Conservation (phyloP, 1,284 basidiomycete genomes). For the Pterulicium gracile region DNA sequence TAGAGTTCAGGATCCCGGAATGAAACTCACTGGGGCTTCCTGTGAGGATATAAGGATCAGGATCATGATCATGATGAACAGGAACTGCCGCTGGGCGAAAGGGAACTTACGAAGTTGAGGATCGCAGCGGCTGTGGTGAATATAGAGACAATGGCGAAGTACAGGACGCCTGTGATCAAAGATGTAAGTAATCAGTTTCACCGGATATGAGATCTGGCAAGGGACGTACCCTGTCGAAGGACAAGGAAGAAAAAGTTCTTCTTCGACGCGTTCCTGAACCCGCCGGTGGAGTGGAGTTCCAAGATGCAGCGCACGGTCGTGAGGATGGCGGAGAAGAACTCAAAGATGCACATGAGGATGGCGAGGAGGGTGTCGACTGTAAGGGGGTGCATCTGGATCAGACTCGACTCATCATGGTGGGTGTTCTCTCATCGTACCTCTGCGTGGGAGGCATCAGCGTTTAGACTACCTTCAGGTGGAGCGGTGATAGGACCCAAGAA, state of each 20-base stretch:
- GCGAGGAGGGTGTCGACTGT: slow-evolving; percentile 19
- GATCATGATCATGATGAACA: neutral
- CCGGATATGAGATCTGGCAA: neutral
- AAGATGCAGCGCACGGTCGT: slow-evolving; percentile 20
- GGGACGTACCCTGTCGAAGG: neutral
- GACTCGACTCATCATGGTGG: slow-evolving; percentile 4
- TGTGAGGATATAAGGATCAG: neutral
- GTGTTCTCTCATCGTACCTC: slow-evolving; percentile 1
- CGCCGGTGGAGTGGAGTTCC: slow-evolving; percentile 3
- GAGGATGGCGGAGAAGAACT: slow-evolving; percentile 16
- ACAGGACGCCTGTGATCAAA: neutral
- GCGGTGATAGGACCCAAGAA: neutral
- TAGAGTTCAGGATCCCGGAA: neutral
- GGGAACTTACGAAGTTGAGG: neutral
- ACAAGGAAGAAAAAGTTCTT: neutral
- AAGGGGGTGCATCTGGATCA: neutral
- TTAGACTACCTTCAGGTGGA: neutral
- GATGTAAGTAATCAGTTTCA: neutral
- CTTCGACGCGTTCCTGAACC: neutral
- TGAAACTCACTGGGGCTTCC: neutral
- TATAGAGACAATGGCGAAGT: neutral
- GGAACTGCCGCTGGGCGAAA: no score
- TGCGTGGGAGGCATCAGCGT: neutral
- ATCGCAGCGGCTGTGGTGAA: neutral
- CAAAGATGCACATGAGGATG: slow-evolving; percentile 20